Percentiles rank a stretch among this genome's conserved stretches.
Evolutionary conservation across 805 yeast genomes (phyloP).

Genomic region (Grigorovia jiainica): DNA sequence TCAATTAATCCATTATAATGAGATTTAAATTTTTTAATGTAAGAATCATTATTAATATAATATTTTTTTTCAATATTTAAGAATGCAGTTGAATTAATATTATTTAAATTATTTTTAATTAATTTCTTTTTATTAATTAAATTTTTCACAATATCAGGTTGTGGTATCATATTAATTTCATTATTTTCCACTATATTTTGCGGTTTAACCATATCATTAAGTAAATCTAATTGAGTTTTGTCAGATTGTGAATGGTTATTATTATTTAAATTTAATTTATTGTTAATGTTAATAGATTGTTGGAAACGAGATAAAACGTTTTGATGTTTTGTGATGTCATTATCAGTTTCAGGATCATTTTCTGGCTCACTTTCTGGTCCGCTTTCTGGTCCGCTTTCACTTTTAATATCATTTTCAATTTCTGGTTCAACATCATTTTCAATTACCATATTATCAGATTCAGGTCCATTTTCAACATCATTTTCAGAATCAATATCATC

Average conservation of each 20-base stretch:
- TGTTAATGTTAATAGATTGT: constrained; percentile 31
- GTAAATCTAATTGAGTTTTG: constrained; percentile 10
- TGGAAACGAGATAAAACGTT: constrained; percentile 44
- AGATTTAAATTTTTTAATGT: constrained; percentile 17
- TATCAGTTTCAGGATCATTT: constrained; percentile 10
- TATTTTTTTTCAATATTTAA: constrained; percentile 19
- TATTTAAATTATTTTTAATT: constrained; percentile 4
- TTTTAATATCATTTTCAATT: constrained; percentile 9
- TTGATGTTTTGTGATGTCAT: constrained; percentile 8
- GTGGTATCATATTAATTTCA: constrained; percentile 71
- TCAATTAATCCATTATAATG: neutral
- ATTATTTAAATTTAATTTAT: constrained; percentile 14
- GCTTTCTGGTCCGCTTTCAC: constrained; percentile 8
- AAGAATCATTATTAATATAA: constrained; percentile 17
- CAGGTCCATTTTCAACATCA: neutral
- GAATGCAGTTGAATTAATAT: constrained; percentile 33
- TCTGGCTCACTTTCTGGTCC: constrained; percentile 6
- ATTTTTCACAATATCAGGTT: constrained; percentile 40
- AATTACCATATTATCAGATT: neutral
- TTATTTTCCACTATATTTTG: constrained; percentile 12
- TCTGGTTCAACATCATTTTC: neutral
- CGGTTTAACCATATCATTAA: constrained; percentile 20
- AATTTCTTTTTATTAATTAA: neutral
- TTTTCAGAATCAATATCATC: neutral
- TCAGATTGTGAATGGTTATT: neutral